Percentiles rank a stretch among this genome's conserved stretches.
Conservation (phyloP, 768 basidiomycete species). For the Imleria badia region DNA sequence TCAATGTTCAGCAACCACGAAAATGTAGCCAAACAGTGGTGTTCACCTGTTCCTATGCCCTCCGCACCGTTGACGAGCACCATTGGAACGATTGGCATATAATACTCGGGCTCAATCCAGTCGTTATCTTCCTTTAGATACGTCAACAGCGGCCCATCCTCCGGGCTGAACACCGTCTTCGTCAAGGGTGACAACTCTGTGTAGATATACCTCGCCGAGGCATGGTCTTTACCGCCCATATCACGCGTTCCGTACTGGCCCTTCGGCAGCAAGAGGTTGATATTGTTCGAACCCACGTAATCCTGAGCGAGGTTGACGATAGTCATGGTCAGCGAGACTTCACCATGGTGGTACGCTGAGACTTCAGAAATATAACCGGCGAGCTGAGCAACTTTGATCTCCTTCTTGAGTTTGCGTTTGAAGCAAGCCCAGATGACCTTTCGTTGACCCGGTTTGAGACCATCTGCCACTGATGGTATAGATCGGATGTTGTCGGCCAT, state of each 20-base stretch:
- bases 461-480: conserved; percentile 91
- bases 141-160: conserved; percentile 84
- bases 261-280: conserved; percentile 82
- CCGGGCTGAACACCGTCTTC: conserved; percentile 73
- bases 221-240: conserved; percentile 93
- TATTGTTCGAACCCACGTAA: conserved; percentile 93
- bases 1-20: neutral
- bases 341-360: conserved; percentile 96
- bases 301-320: conserved; percentile 94
- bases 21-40: neutral
- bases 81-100: conserved; percentile 86
- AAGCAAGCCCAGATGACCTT: conserved; percentile 97
- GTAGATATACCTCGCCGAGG: conserved; percentile 94
- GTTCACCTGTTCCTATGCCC: conserved; percentile 92
- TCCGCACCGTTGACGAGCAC: conserved; percentile 93
- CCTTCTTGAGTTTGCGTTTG: conserved; percentile 88
- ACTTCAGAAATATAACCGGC: conserved; percentile 94
- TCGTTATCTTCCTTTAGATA: conserved; percentile 84
- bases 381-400: conserved; percentile 95
- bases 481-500: conserved; percentile 99
- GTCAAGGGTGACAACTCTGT: conserved; percentile 77
- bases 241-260: conserved; percentile 97
- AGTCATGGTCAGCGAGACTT: conserved; percentile 80
- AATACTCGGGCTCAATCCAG: conserved; percentile 91
- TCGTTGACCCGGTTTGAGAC: conserved; percentile 95